A percentile compares a stretch with the other conserved stretches of the same genome.
Evolutionary conservation across 768 basidiomycete genomes (phyloP).

Genomic region (Tricholoma matsutake): DNA sequence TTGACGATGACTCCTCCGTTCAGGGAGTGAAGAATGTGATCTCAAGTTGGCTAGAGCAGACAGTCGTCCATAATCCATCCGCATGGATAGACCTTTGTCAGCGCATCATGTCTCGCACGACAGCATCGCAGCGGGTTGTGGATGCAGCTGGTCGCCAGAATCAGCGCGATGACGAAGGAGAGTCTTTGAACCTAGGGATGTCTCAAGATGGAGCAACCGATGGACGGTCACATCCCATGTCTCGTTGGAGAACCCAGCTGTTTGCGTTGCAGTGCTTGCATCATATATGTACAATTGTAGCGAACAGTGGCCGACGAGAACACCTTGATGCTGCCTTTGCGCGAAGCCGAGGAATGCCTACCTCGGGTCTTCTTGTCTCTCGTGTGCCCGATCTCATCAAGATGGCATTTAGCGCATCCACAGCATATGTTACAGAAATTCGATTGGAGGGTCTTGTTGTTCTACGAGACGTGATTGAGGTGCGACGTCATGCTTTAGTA

Average conservation of each 20-base stretch:
- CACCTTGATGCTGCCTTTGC: conserved; percentile 81
- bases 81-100: conserved; percentile 99
- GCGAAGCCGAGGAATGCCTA: conserved; percentile 51
- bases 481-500: conserved; percentile 26
- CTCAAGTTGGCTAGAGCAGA: conserved; percentile 91
- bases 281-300: conserved; percentile 76
- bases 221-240: conserved; percentile 49
- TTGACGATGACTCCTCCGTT: conserved; percentile 92
- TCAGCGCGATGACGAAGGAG: conserved; percentile 88
- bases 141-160: conserved; percentile 55
- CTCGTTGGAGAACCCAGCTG: conserved; percentile 94
- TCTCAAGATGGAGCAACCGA: conserved; percentile 37
- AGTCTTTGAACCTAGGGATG: conserved; percentile 73
- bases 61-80: conserved; percentile 86
- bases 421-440: conserved; percentile 95
- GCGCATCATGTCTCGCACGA: conserved; percentile 93
- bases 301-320: conserved; percentile 70
- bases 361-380: conserved; percentile 69
- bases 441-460: conserved; percentile 88
- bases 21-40: conserved; percentile 95
- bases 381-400: conserved; percentile 91
- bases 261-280: conserved; percentile 94
- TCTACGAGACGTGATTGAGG: conserved; percentile 89
- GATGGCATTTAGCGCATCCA: conserved; percentile 97
- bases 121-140: conserved; percentile 72